phyloP scores from a whole-genome alignment of 2,329 filamentous ascomycete species.

The Cercospora sp. region DNA sequence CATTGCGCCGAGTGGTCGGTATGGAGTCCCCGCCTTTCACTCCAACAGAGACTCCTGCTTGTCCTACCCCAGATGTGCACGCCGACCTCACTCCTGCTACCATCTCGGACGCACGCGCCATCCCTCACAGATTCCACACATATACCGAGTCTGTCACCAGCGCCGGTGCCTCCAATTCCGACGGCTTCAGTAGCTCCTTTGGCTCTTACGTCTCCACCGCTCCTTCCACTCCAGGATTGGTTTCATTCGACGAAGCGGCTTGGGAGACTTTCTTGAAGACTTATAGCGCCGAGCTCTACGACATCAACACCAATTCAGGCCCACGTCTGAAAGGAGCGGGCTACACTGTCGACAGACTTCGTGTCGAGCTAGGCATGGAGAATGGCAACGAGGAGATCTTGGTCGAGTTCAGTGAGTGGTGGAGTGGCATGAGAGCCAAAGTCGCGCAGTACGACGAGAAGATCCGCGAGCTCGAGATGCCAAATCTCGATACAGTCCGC shows the following conservation, averaged over 20 bases:
- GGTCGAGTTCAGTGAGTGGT: slow-evolving; percentile 44
- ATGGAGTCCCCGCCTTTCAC: slow-evolving; percentile 39
- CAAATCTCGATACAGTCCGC: slow-evolving; percentile 22
- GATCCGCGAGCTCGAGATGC: slow-evolving; percentile 24
- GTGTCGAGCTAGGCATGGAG: slow-evolving; percentile 27
- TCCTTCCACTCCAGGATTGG: slow-evolving; percentile 13
- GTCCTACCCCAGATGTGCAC: slow-evolving; percentile 26
- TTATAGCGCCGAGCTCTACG: slow-evolving; percentile 36
- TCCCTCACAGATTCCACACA: slow-evolving; percentile 27
- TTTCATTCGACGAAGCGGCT: slow-evolving; percentile 32
- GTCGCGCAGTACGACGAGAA: slow-evolving; percentile 37
- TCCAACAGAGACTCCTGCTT: slow-evolving; percentile 30
- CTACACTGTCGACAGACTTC: slow-evolving; percentile 32
- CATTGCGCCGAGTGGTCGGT: slow-evolving; percentile 23
- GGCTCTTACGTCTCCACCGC: slow-evolving; percentile 17
- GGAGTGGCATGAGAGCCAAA: slow-evolving; percentile 39
- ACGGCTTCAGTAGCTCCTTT: slow-evolving; percentile 1
- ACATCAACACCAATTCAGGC: slow-evolving; percentile 42
- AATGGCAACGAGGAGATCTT: slow-evolving; percentile 28
- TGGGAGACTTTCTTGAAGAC: slow-evolving; percentile 36
- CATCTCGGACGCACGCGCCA: slow-evolving; percentile 22
- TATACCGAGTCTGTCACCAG: slow-evolving; percentile 9
- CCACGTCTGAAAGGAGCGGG: slow-evolving; percentile 46
- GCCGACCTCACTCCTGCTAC: slow-evolving; percentile 10
- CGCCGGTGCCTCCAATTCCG: not conserved